These are phyloP conservation scores for Hymenochaete sp. DNA, from an alignment of 1,284 basidiomycete species.

Conservation along the genomic window DNA sequence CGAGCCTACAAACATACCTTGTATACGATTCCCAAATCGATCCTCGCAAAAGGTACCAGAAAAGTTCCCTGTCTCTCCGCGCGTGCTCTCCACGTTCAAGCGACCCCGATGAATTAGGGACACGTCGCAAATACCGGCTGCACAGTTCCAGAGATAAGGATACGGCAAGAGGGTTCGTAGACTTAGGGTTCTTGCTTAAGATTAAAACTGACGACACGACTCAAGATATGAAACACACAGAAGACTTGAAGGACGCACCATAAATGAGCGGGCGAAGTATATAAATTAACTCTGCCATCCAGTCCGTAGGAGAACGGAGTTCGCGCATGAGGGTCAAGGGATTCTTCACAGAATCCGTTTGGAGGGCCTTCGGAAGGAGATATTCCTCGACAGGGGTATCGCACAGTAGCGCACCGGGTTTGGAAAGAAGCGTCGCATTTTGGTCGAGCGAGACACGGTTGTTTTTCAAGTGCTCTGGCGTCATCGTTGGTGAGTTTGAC, in stretches of 20 bases:
- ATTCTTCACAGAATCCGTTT: conserved; percentile 58
- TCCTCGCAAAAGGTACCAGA: conserved; percentile 84
- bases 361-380: conserved; percentile 69
- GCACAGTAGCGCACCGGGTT: conserved; percentile 40
- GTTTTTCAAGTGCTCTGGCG: conserved; percentile 69
- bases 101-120: conserved; percentile 47
- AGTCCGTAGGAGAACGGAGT: conserved; percentile 56
- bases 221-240: neutral
- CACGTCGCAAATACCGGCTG: conserved; percentile 57
- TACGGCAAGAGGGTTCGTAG: conserved; percentile 44
- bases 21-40: conserved; percentile 86
- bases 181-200: conserved; percentile 28
- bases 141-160: conserved; percentile 56
- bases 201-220: conserved; percentile 22
- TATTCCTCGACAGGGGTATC: conserved; percentile 63
- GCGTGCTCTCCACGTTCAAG: conserved; percentile 77
- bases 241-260: conserved; percentile 36
- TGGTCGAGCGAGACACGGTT: conserved; percentile 57
- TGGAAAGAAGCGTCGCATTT: conserved; percentile 47
- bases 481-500: conserved; percentile 41
- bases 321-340: conserved; percentile 54
- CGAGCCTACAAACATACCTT: conserved; percentile 33
- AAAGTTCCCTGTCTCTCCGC: conserved; percentile 68
- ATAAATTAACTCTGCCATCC: conserved; percentile 60
- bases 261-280: conserved; percentile 65